Evolutionary conservation across 768 basidiomycete species (phyloP).

Genomic region (Xanthoconium stramineum): DNA sequence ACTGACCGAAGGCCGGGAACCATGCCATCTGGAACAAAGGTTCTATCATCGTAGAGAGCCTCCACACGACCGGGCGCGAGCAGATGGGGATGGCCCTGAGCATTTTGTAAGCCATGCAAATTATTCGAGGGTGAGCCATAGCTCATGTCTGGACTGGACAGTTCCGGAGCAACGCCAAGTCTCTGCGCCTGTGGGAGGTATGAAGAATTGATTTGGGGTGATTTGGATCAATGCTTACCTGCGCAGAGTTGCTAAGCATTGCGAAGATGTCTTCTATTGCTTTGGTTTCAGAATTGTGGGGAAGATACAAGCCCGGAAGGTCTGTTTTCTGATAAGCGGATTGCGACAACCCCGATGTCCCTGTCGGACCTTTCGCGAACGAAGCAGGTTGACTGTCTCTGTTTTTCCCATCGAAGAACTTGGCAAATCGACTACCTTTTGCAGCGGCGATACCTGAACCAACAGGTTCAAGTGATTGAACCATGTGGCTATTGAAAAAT

Average conservation of each 20-base stretch:
- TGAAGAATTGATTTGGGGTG: slow-evolving; percentile 1
- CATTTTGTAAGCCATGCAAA: slow-evolving; percentile 40
- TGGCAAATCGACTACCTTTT: slow-evolving; percentile 83
- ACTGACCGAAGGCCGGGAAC: slow-evolving; percentile 77
- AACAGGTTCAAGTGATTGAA: slow-evolving; percentile 27
- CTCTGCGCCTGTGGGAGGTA: slow-evolving; percentile 27
- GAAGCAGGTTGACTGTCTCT: slow-evolving; percentile 38
- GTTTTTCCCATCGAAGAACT: slow-evolving; percentile 78
- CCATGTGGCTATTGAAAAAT: slow-evolving; percentile 12
- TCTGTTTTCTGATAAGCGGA: slow-evolving; percentile 50
- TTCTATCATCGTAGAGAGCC: slow-evolving; percentile 71
- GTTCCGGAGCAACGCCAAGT: slow-evolving; percentile 21
- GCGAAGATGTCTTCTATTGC: slow-evolving; percentile 80
- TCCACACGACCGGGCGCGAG: slow-evolving; percentile 53
- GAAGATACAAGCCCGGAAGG: slow-evolving; percentile 30
- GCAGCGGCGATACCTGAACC: slow-evolving; percentile 47
- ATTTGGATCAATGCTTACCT: slow-evolving; percentile 44
- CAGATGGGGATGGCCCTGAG: slow-evolving; percentile 39
- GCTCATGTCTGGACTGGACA: slow-evolving; percentile 22
- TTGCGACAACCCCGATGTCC: slow-evolving; percentile 43
- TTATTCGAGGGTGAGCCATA: slow-evolving; percentile 26
- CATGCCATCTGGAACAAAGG: slow-evolving; percentile 81
- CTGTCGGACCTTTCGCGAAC: slow-evolving; percentile 37
- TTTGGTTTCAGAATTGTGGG: slow-evolving; percentile 47
- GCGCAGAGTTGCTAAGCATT: slow-evolving; percentile 73